These are phyloP conservation scores for Blastomyces silverae DNA, from an alignment of 2,329 filamentous ascomycete genomes.

Conservation along the genomic window DNA sequence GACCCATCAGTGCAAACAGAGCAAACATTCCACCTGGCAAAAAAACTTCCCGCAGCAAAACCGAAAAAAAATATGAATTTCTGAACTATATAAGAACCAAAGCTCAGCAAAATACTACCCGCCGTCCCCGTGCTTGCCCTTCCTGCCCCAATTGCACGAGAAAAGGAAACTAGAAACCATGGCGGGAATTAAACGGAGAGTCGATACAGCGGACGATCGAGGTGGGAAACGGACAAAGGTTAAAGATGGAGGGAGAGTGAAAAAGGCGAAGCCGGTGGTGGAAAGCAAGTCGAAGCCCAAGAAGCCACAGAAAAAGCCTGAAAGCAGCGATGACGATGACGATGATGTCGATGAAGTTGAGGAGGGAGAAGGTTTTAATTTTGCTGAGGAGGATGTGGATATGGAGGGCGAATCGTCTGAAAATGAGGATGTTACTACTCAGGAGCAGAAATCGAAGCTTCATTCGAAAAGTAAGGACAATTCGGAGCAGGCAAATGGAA, in stretches of 20 bases:
- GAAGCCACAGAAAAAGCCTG: slow-evolving; percentile 32
- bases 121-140: not conserved
- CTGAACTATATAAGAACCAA: not conserved
- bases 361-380: not conserved
- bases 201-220: slow-evolving; percentile 35
- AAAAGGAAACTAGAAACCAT: slow-evolving; percentile 24
- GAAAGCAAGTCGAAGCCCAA: slow-evolving; percentile 27
- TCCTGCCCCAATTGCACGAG: not conserved
- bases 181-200: slow-evolving; percentile 39
- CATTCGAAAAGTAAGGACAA: slow-evolving; percentile 25
- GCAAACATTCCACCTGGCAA: slow-evolving; percentile 25
- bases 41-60: slow-evolving; percentile 26
- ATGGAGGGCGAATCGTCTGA: slow-evolving; percentile 37
- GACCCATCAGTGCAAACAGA: slow-evolving; percentile 26
- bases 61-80: slow-evolving; percentile 15
- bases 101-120: not conserved
- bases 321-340: slow-evolving; percentile 35
- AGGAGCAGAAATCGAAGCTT: slow-evolving; percentile 13
- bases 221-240: slow-evolving; percentile 39
- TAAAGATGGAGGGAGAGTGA: slow-evolving; percentile 21
- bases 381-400: slow-evolving; percentile 46
- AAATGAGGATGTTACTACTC: slow-evolving; percentile 29
- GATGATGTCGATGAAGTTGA: not conserved
- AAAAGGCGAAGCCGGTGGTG: slow-evolving; percentile 22
- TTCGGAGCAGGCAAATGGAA: slow-evolving; percentile 20